Evolutionary conservation across 2,329 filamentous ascomycete genomes (phyloP).

Genomic region (Diplodia seriata): DNA sequence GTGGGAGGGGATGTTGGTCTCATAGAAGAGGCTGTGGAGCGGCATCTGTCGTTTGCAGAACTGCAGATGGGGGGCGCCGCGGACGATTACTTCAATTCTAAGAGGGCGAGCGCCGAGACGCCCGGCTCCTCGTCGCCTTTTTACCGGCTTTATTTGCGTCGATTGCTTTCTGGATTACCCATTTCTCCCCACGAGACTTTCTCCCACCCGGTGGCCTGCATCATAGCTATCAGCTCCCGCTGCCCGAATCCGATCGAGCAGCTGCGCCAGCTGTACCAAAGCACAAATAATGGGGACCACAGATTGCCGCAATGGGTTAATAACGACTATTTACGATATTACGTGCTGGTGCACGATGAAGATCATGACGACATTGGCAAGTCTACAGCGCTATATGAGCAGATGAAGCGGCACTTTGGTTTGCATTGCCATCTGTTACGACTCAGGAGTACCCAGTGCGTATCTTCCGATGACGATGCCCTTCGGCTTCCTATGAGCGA

Average conservation of each 20-base stretch:
- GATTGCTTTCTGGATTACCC: conserved; percentile 79
- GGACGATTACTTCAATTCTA: conserved; percentile 54
- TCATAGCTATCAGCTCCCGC: conserved; percentile 93
- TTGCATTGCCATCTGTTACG: conserved; percentile 92
- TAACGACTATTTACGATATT: conserved; percentile 91
- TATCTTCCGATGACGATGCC: conserved; percentile 90
- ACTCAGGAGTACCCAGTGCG: conserved; percentile 82
- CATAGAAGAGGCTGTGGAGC: conserved; percentile 80
- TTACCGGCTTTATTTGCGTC: conserved; percentile 83
- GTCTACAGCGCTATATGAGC: conserved; percentile 89
- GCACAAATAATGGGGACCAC: conserved; percentile 78
- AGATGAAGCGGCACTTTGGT: conserved; percentile 99
- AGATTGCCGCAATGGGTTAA: conserved; percentile 85
- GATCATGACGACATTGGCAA: conserved; percentile 91
- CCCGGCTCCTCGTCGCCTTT: conserved; percentile 69
- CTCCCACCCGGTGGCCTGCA: conserved; percentile 88
- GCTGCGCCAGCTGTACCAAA: conserved; percentile 80
- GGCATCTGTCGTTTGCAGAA: conserved; percentile 79
- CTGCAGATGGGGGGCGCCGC: conserved; percentile 45
- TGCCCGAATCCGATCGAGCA: conserved; percentile 86
- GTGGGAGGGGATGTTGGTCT: conserved; percentile 65
- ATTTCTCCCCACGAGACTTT: conserved; percentile 90
- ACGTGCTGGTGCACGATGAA: conserved; percentile 95
- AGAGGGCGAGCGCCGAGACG: conserved; percentile 40
- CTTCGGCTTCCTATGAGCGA: conserved; percentile 80